A percentile compares a stretch with the other conserved stretches of the same genome.
phyloP scores from a whole-genome alignment of 2,329 filamentous ascomycete genomes.

The Amauroascus verrucosus region DNA sequence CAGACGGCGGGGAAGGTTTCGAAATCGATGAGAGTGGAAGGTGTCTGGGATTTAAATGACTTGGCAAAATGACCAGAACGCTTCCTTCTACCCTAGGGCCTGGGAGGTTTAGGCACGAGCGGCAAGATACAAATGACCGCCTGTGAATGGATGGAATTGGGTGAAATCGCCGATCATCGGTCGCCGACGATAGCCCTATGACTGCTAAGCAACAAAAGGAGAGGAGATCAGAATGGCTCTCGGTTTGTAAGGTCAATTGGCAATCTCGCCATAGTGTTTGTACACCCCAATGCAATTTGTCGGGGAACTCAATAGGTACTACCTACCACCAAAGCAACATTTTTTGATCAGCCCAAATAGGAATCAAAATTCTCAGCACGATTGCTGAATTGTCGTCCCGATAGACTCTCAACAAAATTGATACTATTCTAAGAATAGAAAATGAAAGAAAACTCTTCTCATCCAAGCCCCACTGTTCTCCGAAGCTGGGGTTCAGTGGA shows the following conservation, averaged over 20 bases:
- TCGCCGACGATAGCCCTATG: neutral
- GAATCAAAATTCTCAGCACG: neutral
- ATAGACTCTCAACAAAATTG: constrained; percentile 1
- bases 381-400: neutral
- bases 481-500: constrained; percentile 5
- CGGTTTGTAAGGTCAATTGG: too few relatives aligned
- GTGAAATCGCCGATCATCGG: neutral
- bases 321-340: neutral
- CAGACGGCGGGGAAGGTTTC: neutral
- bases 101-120: neutral
- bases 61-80: neutral
- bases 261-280: too few relatives aligned
- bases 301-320: too few relatives aligned
- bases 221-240: neutral
- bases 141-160: neutral
- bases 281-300: too few relatives aligned
- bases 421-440: constrained; percentile 6
- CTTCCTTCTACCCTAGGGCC: neutral
- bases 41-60: neutral
- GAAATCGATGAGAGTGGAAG: neutral
- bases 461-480: constrained; percentile 5
- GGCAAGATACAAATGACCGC: too few relatives aligned
- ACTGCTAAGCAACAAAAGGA: neutral
- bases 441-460: neutral
- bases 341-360: neutral